A percentile compares a stretch with the other conserved stretches of the same genome.
These are phyloP conservation scores for Phallus indusiatus DNA, from an alignment of 768 basidiomycete genomes.

Conservation along the genomic window DNA sequence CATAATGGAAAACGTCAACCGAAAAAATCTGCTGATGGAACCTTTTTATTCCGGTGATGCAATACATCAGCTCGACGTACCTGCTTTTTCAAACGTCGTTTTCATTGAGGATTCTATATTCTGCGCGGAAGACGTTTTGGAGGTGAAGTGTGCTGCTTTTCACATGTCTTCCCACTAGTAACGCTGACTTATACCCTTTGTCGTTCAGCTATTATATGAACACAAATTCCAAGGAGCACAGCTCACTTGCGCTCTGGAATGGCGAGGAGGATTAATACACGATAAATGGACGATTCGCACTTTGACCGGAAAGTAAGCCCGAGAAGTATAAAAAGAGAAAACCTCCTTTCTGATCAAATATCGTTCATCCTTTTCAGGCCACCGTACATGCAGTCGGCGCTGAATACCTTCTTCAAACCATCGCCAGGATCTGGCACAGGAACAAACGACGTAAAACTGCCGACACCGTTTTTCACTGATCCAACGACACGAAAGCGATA, in stretches of 20 bases:
- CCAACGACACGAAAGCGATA: not conserved
- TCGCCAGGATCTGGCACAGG: not conserved
- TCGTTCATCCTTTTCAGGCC: not conserved
- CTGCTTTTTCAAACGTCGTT: not conserved
- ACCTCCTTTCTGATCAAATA: not conserved
- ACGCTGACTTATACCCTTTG: not conserved
- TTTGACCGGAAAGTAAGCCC: not conserved
- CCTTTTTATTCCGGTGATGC: not conserved
- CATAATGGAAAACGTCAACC: not conserved
- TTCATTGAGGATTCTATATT: not conserved
- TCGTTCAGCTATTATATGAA: not conserved
- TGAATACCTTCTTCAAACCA: not conserved
- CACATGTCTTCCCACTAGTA: not conserved
- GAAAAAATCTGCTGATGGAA: not conserved
- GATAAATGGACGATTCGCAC: not conserved
- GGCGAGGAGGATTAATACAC: not conserved
- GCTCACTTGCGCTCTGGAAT: not conserved
- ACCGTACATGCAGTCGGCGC: not conserved
- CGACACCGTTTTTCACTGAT: not conserved
- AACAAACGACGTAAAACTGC: not conserved
- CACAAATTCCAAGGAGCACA: not conserved
- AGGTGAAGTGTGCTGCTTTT: not conserved
- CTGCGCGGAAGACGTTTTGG: not conserved
- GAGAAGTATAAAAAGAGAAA: no score
- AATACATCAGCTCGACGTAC: not conserved